Percentiles rank a stretch among this genome's conserved stretches.
phyloP scores from a whole-genome alignment of 2,329 filamentous ascomycete species.

The Xylariomycetidae sp. region DNA sequence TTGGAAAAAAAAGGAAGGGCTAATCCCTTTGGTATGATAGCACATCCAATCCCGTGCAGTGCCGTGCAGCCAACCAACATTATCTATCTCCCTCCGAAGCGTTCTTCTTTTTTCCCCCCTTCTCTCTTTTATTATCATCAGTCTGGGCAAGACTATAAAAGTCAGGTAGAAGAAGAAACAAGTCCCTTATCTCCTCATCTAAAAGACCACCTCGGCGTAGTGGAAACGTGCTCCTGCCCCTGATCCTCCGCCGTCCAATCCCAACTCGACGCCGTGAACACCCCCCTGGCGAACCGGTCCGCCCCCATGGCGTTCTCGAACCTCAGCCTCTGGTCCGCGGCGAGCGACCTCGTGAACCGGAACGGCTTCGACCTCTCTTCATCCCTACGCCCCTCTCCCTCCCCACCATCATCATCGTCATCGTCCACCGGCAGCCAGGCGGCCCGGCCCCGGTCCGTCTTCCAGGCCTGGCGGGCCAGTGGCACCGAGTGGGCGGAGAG shows the following conservation, averaged over 20 bases:
- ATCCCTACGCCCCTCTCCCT: no score
- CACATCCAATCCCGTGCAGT: no score
- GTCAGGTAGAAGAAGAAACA: no score
- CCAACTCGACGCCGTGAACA: constrained; percentile 56
- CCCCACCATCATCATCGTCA: constrained; percentile 14
- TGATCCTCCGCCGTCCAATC: constrained; percentile 53
- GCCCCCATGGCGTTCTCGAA: constrained; percentile 45
- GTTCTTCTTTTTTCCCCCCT: no score
- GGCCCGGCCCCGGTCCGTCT: constrained; percentile 30
- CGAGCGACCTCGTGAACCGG: constrained; percentile 46
- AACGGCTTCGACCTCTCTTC: no score
- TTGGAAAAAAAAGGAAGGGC: no score
- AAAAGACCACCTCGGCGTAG: constrained; percentile 20
- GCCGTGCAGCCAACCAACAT: no score
- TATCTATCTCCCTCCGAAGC: no score
- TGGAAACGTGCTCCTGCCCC: constrained; percentile 14
- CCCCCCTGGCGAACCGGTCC: constrained; percentile 44
- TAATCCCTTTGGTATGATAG: no score
- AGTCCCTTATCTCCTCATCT: constrained; percentile 6
- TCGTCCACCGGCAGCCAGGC: constrained; percentile 34
- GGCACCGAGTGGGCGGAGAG: constrained; percentile 42
- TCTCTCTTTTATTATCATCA: no score
- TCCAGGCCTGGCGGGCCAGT: constrained; percentile 43
- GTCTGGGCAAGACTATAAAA: no score
- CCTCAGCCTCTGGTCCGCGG: constrained; percentile 45